Evolutionary conservation across 2,329 filamentous ascomycete genomes (phyloP), one percentile per base, ranked within the genome.

Genomic region (Cladosporium sp.): DNA sequence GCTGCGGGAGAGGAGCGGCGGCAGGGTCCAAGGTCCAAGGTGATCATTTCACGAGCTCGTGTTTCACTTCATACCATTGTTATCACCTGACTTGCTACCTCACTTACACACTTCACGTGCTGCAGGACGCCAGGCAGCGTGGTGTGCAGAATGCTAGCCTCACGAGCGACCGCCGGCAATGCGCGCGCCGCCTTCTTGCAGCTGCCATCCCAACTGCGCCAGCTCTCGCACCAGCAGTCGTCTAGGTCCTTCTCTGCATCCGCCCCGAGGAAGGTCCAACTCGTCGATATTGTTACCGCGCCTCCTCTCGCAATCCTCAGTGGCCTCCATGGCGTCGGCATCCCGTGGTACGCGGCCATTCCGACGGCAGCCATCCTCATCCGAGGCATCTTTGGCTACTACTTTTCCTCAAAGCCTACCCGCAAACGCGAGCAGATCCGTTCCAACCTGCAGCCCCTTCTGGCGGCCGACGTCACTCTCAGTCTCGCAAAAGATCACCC

Each of bases 281-380:
- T 68, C 8, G 52, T 66, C 6, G 67, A 69, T n/a, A 60, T 60
- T 59, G 37, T 64, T 37, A 65, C 62, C 16, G 57, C n/a, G 23
- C 57, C 14, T 71, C 72, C 26, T 64, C 65, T 14, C 11, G 59
- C 62, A 35, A 26, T 73, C 18, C 67, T 77, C 57, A 69, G 75
- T 62, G 55, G 31, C 40, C 35, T 77, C 5, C 75, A 77, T 60
- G 44, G 50, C 28, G 53, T 64, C 40, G 72, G 74, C n/a, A 58
- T 76, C 12, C 73, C 75, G 12, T 77, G 75, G 75, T 75, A 62
- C 21, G 72, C 71, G 14, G 72, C 67, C 33, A 66, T 77, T 6
- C 75, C 75, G 0, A 33, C 69, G 10, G 65, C 73, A 21, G 75
- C 75, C 14, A 37, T 75, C 28, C 49, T 75, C 44, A 67, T 76